phyloP scores from a whole-genome alignment of 2,329 filamentous ascomycete genomes.

The Phaeosphaeria sp. region DNA sequence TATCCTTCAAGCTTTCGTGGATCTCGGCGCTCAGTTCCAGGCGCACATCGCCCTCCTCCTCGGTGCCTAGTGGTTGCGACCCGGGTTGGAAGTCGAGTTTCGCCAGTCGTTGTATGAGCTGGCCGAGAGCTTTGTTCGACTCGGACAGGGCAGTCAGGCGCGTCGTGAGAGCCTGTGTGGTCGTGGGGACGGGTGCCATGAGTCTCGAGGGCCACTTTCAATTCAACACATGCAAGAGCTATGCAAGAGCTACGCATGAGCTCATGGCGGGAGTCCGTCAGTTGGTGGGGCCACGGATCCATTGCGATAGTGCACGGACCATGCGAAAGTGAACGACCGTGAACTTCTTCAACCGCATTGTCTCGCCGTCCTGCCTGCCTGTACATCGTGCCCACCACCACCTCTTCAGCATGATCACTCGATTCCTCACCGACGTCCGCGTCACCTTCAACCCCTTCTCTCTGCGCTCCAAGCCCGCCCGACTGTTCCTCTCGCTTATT shows the following conservation, averaged over 20 bases:
- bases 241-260: too few species aligned
- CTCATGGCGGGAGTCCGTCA: conserved; percentile 6
- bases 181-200: conserved; percentile 45
- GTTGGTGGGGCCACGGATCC: conserved; percentile 27
- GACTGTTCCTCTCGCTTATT: conserved; percentile 85
- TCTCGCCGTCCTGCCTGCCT: not conserved
- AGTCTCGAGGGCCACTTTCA: not conserved
- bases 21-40: conserved; percentile 83
- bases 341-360: not conserved
- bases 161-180: conserved; percentile 51
- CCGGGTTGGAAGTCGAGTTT: conserved; percentile 68
- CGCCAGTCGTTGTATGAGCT: conserved; percentile 63
- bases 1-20: conserved; percentile 75
- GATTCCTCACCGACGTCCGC: conserved; percentile 83
- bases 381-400: conserved; percentile 44
- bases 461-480: conserved; percentile 76
- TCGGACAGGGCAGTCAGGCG: conserved; percentile 62
- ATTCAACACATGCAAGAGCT: conserved; percentile 20
- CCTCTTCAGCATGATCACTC: conserved; percentile 84
- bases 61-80: conserved; percentile 61
- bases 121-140: conserved; percentile 60
- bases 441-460: conserved; percentile 95
- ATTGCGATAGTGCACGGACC: conserved; percentile 35
- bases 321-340: not conserved
- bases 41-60: conserved; percentile 70